Percentiles rank a stretch among this genome's conserved stretches.
phyloP scores from a whole-genome alignment of 306 rosid genomes.

The Cucumis cinereus region DNA sequence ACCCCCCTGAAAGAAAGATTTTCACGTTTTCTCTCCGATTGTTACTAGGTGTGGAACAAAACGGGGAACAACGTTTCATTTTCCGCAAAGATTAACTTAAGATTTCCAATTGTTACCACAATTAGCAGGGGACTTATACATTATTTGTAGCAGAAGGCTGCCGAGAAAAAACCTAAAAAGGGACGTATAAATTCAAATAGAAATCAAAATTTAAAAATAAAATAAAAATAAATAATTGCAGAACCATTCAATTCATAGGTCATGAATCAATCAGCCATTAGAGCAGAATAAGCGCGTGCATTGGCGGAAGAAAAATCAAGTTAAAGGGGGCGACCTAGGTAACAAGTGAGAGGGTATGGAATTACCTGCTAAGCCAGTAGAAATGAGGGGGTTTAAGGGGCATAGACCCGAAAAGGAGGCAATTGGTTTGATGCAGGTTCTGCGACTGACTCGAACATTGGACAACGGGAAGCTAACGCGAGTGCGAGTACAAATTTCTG shows the following conservation, averaged over 20 bases:
- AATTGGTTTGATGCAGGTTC: constrained; percentile 21
- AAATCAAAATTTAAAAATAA: neutral
- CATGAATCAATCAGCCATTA: neutral
- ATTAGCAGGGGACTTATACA: neutral
- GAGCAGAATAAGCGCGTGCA: neutral
- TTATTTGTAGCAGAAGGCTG: neutral
- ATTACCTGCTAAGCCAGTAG: constrained; percentile 39
- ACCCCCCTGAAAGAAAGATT: too few relatives aligned
- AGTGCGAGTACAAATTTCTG: neutral
- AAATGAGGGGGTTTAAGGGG: constrained; percentile 29
- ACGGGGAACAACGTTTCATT: neutral
- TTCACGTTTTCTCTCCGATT: neutral
- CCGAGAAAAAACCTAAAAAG: neutral
- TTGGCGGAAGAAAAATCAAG: neutral
- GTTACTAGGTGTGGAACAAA: neutral
- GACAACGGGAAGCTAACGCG: constrained; percentile 10
- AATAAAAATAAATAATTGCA: neutral
- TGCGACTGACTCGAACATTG: constrained; percentile 13
- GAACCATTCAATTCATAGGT: neutral
- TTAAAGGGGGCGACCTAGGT: neutral
- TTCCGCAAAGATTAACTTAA: neutral
- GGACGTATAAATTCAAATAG: neutral
- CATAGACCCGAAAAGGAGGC: constrained; percentile 53
- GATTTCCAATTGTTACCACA: neutral
- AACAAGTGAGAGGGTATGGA: neutral